Evolutionary conservation across 768 basidiomycete species (phyloP), one percentile per base, ranked within the genome.

Genomic region (Lactarius pseudohatsudake): DNA sequence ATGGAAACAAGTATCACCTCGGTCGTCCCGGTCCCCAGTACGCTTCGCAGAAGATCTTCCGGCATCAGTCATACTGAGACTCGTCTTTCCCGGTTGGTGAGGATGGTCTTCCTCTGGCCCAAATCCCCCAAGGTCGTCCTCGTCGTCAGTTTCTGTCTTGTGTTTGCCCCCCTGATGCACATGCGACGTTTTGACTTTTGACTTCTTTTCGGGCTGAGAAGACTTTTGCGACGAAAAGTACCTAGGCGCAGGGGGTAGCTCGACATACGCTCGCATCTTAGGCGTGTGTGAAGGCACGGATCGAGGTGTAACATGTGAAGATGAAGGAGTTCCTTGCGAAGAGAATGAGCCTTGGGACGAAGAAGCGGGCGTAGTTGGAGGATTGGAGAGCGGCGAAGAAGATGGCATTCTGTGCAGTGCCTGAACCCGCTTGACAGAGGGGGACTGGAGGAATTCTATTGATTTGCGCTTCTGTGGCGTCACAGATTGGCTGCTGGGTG

Each of bases 391-490:
- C 18, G 69, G 63, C 22, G 69, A 64, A 18, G 65, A 72, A 58
- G 9, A 62, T 18, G 22, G 72, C 32, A 61, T 69, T 59, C 70
- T 64, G 32, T 75, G 71, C 10, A 70, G 64, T 20, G 72, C 71
- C 34, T 82, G 79, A 53, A 80, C 66, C 61, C 91, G 88, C 75
- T 92, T 92, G 54, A 81, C 72, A 8, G 83, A 81, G 0, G 91
- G 89, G 0, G 89, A 87, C 43, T 83, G 79, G 6, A 89, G 77
- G 50, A 85, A 79, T 30, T 84, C 85, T 4, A 79, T 80, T 3
- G 82, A 79, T 71, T 92, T 93, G 59, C 91, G 83, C 73, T 94
- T 94, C 59, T 82, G 83, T 11, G 91, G 89, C 0, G 90, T 90
- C 9, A 81, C 70, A 13, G 75, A 69, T 16, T 72, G 69, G 13